phyloP scores from a whole-genome alignment of 2,329 filamentous ascomycete genomes.

The Pseudogymnoascus sp. region DNA sequence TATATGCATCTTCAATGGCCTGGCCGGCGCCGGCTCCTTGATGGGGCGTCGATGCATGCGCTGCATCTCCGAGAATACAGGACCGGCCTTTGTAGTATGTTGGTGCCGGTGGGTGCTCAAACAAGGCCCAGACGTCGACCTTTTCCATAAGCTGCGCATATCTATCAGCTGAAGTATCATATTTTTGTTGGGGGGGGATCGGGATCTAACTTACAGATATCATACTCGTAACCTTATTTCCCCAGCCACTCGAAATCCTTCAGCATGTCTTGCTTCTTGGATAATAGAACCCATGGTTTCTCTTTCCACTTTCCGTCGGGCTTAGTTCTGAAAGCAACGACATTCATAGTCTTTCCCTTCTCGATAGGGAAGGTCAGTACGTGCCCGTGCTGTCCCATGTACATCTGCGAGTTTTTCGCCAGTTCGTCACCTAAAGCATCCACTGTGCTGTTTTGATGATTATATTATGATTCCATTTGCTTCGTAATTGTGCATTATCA shows the following conservation, averaged over 20 bases:
- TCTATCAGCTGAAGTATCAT: slow-evolving; percentile 27
- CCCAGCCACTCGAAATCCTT: slow-evolving; percentile 34
- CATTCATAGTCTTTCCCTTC: slow-evolving; percentile 31
- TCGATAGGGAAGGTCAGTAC: background rate
- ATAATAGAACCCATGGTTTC: slow-evolving; percentile 33
- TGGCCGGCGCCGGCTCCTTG: slow-evolving; percentile 52
- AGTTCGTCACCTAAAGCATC: slow-evolving; percentile 39
- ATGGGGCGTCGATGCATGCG: slow-evolving; percentile 54
- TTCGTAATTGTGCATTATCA: background rate
- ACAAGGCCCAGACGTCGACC: slow-evolving; percentile 40
- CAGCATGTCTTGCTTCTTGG: slow-evolving; percentile 32
- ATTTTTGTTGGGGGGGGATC: background rate
- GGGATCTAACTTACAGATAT: slow-evolving; percentile 19
- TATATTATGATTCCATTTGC: too few species aligned
- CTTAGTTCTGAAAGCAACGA: slow-evolving; percentile 38
- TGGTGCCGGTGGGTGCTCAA: slow-evolving; percentile 37
- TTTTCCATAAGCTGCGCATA: slow-evolving; percentile 36
- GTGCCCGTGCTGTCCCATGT: background rate
- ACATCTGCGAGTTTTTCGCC: slow-evolving; percentile 35
- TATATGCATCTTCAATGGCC: slow-evolving; percentile 45
- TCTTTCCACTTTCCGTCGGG: slow-evolving; percentile 30
- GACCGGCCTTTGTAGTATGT: slow-evolving; percentile 37
- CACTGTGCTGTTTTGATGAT: slow-evolving; percentile 21
- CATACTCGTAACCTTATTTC: slow-evolving; percentile 30
- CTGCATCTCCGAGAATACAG: slow-evolving; percentile 52